Base-by-base conservation (phyloP, 2,329 filamentous ascomycete genomes). In the Sporothrix phasma region DNA sequence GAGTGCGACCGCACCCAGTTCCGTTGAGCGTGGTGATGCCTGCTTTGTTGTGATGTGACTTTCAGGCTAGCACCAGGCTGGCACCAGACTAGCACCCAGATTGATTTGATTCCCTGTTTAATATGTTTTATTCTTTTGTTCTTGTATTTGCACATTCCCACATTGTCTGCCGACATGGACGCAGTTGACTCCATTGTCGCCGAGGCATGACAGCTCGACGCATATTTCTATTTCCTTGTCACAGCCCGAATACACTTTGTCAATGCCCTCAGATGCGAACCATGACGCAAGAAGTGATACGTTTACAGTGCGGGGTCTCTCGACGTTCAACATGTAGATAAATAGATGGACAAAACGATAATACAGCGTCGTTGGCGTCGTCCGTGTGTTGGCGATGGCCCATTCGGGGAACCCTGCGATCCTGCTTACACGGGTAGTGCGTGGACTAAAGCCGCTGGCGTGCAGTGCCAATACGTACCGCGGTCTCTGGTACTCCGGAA, bases 1-100 rank as follows among this genome's bases (percentile, higher is more conserved):
- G 83, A 84, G 69, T 85, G 82, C 68, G 81, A 84, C 66, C 77
- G 78, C 29, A 73, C 51, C 1, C 62, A 62, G 43, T 34, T 34
- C 3, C 65, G 63, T 10, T 19, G 17, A 11, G 13, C 3, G 24
- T 26, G 31, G 8, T 64, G 37, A 24, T 19, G n/a, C n/a, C n/a
- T n/a, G n/a, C n/a, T n/a, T n/a, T n/a, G n/a, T n/a, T n/a, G n/a
- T n/a, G n/a, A n/a, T n/a, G n/a, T n/a, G n/a, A n/a, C n/a, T n/a
- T n/a, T n/a, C n/a, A n/a, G n/a, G n/a, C n/a, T n/a, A n/a, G n/a
- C n/a, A n/a, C n/a, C n/a, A n/a, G n/a, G n/a, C n/a, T n/a, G n/a
- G n/a, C 19, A 37, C 4, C 17, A 7, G 17, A 7, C 8, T 17
- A 8, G 47, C 15, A 31, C 51, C 26, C 51, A 43, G 53, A 41